Conservation (phyloP, 257 asterid species). For the Scutellaria barbata region DNA sequence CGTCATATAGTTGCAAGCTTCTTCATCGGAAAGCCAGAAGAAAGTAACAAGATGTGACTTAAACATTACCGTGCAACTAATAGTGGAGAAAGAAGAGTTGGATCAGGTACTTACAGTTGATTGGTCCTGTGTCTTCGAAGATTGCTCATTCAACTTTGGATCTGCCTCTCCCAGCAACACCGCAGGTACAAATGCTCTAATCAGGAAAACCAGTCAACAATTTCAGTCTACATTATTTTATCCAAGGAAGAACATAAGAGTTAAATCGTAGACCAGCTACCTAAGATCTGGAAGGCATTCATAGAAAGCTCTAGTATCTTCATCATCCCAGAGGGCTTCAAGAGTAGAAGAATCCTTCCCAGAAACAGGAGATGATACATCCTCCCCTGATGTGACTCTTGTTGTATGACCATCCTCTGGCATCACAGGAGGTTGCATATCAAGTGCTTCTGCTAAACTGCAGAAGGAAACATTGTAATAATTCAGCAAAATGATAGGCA, state of each 20-base stretch:
- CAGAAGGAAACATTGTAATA: slow-evolving; percentile 31
- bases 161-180: slow-evolving; percentile 96
- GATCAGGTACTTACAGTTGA: slow-evolving; percentile 58
- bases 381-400: slow-evolving; percentile 92
- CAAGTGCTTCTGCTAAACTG: slow-evolving; percentile 97
- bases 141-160: slow-evolving; percentile 76
- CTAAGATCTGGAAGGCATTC: slow-evolving; percentile 97
- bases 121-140: slow-evolving; percentile 77
- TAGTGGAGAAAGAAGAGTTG: slow-evolving; percentile 19
- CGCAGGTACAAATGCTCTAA: slow-evolving; percentile 99
- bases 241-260: slow-evolving; percentile 32
- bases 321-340: slow-evolving; percentile 98
- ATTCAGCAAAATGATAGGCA: slow-evolving; percentile 28
- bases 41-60: slow-evolving; percentile 10
- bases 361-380: slow-evolving; percentile 66
- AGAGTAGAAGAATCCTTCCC: slow-evolving; percentile 77
- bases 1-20: slow-evolving; percentile 8
- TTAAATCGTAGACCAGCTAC: slow-evolving; percentile 45
- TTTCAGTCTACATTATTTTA: slow-evolving; percentile 31
- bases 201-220: slow-evolving; percentile 36
- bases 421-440: slow-evolving; percentile 96
- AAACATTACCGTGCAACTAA: slow-evolving; percentile 25
- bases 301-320: slow-evolving; percentile 95
- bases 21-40: slow-evolving; percentile 30
- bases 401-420: slow-evolving; percentile 99